Conservation (phyloP, 2,329 filamentous ascomycete species). For the Claviceps fusiformis region DNA sequence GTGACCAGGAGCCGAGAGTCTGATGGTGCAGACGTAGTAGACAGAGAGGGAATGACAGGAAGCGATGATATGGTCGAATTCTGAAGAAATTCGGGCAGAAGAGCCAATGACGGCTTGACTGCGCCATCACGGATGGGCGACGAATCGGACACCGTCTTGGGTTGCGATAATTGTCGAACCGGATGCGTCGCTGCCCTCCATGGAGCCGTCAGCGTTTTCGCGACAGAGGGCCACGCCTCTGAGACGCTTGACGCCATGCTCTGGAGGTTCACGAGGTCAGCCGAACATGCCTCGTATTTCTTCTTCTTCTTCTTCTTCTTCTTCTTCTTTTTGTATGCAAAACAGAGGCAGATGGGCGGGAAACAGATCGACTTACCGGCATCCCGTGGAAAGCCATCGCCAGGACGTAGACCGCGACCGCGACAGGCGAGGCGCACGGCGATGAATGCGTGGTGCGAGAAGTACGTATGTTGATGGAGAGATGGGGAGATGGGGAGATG, state of each 20-base stretch:
- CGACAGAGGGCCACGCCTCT: constrained; percentile 33
- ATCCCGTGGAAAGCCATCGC: constrained; percentile 17
- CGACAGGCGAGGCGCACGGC: neutral
- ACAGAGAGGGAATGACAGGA: neutral
- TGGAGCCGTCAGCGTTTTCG: constrained; percentile 24
- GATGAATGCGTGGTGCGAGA: neutral
- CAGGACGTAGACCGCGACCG: neutral
- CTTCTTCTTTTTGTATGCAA: neutral
- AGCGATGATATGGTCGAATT: constrained; percentile 7
- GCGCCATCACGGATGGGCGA: constrained; percentile 1
- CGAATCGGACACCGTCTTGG: constrained; percentile 4
- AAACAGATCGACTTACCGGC: constrained; percentile 12
- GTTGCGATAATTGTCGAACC: constrained; percentile 4
- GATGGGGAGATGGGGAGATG: neutral
- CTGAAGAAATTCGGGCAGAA: constrained; percentile 17
- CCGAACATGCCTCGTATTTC: neutral
- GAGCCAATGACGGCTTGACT: constrained; percentile 7
- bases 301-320: too few relatives aligned
- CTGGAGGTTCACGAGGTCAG: constrained; percentile 14
- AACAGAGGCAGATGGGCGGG: neutral
- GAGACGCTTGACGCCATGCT: constrained; percentile 29
- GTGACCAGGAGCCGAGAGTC: constrained; percentile 11
- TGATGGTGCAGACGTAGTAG: constrained; percentile 4
- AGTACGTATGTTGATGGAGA: neutral
- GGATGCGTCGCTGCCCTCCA: constrained; percentile 12